These are phyloP conservation scores for Garcia nutans DNA, from an alignment of 345 rosid species.

Conservation along the genomic window DNA sequence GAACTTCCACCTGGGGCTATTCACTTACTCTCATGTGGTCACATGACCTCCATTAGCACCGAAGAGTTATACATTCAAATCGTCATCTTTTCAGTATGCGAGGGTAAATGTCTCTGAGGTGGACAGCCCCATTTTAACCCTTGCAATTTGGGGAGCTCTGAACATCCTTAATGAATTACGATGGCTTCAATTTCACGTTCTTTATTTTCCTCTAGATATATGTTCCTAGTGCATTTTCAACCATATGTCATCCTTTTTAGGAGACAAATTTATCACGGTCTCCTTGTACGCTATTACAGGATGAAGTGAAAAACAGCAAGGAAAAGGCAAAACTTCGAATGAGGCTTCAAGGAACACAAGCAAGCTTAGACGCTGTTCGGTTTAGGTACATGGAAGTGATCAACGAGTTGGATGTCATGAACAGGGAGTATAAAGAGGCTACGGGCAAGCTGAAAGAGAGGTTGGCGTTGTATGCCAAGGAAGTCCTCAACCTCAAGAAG, in stretches of 20 bases:
- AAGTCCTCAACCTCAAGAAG: slow-evolving; percentile 70
- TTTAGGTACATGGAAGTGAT: slow-evolving; percentile 49
- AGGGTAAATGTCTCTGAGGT: too few relatives aligned
- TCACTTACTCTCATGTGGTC: too few relatives aligned
- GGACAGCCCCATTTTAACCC: neutral
- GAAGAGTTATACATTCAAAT: too few relatives aligned
- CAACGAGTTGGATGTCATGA: slow-evolving; percentile 53
- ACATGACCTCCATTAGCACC: too few relatives aligned
- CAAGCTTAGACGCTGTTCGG: slow-evolving; percentile 58
- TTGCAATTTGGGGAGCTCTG: neutral
- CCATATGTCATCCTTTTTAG: neutral
- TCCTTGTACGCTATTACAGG: slow-evolving; percentile 13
- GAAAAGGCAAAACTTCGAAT: slow-evolving; percentile 69
- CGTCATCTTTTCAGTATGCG: neutral
- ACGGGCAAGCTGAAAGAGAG: slow-evolving; percentile 56
- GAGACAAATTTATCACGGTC: neutral
- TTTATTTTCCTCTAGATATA: neutral
- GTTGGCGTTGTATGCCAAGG: slow-evolving; percentile 52
- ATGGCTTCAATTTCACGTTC: neutral
- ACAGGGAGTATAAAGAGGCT: slow-evolving; percentile 61
- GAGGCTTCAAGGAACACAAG: slow-evolving; percentile 78
- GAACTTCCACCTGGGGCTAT: too few relatives aligned
- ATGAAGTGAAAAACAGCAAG: slow-evolving; percentile 24
- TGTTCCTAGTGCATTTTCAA: neutral
- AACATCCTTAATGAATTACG: neutral